phyloP scores from a whole-genome alignment of 345 rosid species.

The Eucalyptus pauciflora region DNA sequence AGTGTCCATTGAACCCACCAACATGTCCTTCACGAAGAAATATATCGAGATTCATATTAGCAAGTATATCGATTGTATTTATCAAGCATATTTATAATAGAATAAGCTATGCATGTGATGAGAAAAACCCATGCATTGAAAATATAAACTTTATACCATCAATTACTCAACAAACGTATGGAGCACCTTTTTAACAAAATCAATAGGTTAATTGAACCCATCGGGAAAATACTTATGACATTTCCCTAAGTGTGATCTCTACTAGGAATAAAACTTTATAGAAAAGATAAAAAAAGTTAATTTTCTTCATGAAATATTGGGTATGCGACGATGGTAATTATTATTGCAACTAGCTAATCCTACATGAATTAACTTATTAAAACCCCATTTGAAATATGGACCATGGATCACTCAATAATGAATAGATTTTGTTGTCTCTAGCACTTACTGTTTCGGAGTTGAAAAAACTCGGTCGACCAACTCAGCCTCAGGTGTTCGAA shows the following conservation, averaged over 20 bases:
- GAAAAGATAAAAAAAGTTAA: no score
- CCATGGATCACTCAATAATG: neutral
- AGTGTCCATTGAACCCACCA: conserved; percentile 11
- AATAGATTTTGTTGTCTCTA: neutral
- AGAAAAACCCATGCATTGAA: neutral
- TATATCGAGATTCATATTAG: neutral
- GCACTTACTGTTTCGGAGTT: neutral
- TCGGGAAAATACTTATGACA: no score
- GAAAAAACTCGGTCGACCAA: neutral
- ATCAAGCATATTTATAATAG: neutral
- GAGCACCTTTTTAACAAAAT: neutral
- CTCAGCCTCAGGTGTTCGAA: neutral
- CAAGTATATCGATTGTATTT: neutral
- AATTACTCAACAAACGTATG: neutral
- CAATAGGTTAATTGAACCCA: no score
- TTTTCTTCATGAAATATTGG: no score
- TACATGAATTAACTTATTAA: neutral
- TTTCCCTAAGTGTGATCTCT: no score
- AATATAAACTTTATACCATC: neutral
- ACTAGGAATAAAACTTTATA: no score
- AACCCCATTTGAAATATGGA: neutral
- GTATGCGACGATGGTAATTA: no score
- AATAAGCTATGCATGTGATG: neutral
- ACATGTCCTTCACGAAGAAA: conserved; percentile 8
- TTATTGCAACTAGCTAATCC: neutral